phyloP scores from a whole-genome alignment of 148 eudicot genomes.

The Drosera capensis region DNA sequence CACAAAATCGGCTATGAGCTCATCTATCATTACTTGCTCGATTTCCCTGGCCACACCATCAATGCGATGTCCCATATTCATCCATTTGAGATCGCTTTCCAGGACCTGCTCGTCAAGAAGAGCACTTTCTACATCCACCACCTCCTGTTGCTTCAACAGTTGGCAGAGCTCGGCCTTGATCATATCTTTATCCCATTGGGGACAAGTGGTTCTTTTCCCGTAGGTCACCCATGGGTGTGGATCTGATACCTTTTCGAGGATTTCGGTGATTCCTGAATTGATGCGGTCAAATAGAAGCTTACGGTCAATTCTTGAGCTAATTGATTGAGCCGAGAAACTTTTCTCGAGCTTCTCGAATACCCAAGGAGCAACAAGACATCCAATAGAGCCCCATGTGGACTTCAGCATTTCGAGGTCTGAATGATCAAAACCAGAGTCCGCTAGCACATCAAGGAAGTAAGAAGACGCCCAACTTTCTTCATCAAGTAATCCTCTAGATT shows the following conservation, averaged over 20 bases:
- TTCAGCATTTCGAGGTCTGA: slow-evolving; percentile 20
- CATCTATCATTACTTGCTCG: slow-evolving; percentile 47
- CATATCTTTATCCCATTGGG: slow-evolving; percentile 15
- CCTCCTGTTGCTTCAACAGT: slow-evolving; percentile 25
- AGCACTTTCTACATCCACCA: slow-evolving; percentile 4
- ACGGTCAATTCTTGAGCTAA: slow-evolving; percentile 35
- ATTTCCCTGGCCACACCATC: slow-evolving; percentile 42
- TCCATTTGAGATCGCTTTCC: slow-evolving; percentile 39
- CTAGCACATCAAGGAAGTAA: slow-evolving; percentile 41
- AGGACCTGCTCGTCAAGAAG: slow-evolving; percentile 19
- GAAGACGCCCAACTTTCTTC: slow-evolving; percentile 45
- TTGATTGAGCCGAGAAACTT: slow-evolving; percentile 22
- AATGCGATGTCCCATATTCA: slow-evolving; percentile 21
- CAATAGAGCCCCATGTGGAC: slow-evolving; percentile 30
- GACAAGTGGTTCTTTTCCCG: slow-evolving; percentile 3
- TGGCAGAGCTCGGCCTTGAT: slow-evolving; percentile 26
- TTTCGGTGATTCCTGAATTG: slow-evolving; percentile 30
- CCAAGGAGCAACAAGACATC: slow-evolving; percentile 31
- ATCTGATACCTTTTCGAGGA: slow-evolving; percentile 18
- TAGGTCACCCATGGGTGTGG: slow-evolving; percentile 24
- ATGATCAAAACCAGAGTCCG: slow-evolving; percentile 28
- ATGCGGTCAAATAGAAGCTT: slow-evolving; percentile 56
- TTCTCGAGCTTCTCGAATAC: slow-evolving; percentile 69
- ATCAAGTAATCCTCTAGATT: slow-evolving; percentile 7
- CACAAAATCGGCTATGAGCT: slow-evolving; percentile 36